A percentile compares a stretch with the other conserved stretches of the same genome.
These are phyloP conservation scores for Sugiyamaella qingdaonensis DNA, from an alignment of 805 yeast genomes.

Conservation along the genomic window DNA sequence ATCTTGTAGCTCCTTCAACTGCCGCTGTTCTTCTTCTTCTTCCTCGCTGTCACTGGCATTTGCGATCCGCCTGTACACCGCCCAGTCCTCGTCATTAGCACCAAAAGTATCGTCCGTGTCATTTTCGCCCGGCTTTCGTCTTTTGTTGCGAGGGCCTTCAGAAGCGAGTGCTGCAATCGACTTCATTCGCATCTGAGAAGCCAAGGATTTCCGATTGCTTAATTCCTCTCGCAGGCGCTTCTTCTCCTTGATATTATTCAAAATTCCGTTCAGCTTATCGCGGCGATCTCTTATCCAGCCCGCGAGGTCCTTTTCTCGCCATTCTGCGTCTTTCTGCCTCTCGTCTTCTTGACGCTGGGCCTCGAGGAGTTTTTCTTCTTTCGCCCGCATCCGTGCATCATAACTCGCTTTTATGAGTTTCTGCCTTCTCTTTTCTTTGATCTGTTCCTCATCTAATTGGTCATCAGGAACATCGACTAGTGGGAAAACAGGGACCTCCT, in stretches of 20 bases:
- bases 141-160: slow-evolving; percentile 39
- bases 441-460: slow-evolving; percentile 69
- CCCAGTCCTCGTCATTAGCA: slow-evolving; percentile 94
- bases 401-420: slow-evolving; percentile 75
- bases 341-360: slow-evolving; percentile 56
- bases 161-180: slow-evolving; percentile 81
- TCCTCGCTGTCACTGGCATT: slow-evolving; percentile 72
- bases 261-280: slow-evolving; percentile 51
- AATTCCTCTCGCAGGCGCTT: slow-evolving; percentile 69
- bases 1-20: slow-evolving; percentile 52
- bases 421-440: slow-evolving; percentile 85
- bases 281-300: slow-evolving; percentile 80
- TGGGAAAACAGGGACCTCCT: slow-evolving; percentile 57
- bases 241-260: slow-evolving; percentile 62
- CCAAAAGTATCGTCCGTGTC: slow-evolving; percentile 95
- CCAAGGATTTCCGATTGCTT: slow-evolving; percentile 82
- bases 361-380: slow-evolving; percentile 69
- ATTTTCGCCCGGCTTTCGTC: slow-evolving; percentile 21
- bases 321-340: slow-evolving; percentile 61
- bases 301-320: slow-evolving; percentile 69
- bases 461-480: slow-evolving; percentile 81
- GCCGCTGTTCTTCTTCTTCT: slow-evolving; percentile 59
- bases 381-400: slow-evolving; percentile 83
- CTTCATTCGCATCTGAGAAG: slow-evolving; percentile 91
- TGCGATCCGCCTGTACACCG: slow-evolving; percentile 78